Conservation (phyloP, 345 rosid genomes). For the Hibiscus trionum region DNA sequence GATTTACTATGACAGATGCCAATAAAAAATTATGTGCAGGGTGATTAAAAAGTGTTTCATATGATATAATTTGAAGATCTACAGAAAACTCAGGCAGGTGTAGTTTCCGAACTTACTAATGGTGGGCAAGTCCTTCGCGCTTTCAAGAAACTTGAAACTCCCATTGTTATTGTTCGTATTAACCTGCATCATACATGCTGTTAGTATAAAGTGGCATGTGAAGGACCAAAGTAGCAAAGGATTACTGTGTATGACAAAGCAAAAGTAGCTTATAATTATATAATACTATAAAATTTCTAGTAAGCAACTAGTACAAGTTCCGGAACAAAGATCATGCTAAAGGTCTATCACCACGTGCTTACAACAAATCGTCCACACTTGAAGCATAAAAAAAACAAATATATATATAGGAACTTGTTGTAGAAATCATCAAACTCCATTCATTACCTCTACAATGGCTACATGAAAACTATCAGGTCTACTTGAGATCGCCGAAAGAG, state of each 20-base stretch:
- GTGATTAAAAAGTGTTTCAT: neutral
- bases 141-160: constrained; percentile 72
- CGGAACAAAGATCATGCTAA: too few relatives aligned
- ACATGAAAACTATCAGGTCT: constrained; percentile 68
- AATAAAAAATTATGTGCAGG: neutral
- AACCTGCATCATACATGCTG: constrained; percentile 34
- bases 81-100: neutral
- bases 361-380: neutral
- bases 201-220: neutral
- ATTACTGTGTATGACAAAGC: neutral
- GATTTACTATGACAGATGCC: neutral
- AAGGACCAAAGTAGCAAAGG: neutral
- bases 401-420: neutral
- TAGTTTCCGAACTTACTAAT: constrained; percentile 48
- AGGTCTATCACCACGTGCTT: too few relatives aligned
- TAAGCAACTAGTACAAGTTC: neutral
- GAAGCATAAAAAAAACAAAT: neutral
- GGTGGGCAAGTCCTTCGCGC: constrained; percentile 72
- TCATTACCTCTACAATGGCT: constrained; percentile 78
- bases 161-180: constrained; percentile 30
- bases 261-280: neutral
- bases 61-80: neutral
- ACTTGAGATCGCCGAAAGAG: constrained; percentile 47
- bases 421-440: neutral
- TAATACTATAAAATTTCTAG: neutral